Percentiles rank a stretch among this genome's conserved stretches.
Evolutionary conservation across 768 basidiomycete species (phyloP).

Genomic region (Tylopilus plumbeoviolaceoides): DNA sequence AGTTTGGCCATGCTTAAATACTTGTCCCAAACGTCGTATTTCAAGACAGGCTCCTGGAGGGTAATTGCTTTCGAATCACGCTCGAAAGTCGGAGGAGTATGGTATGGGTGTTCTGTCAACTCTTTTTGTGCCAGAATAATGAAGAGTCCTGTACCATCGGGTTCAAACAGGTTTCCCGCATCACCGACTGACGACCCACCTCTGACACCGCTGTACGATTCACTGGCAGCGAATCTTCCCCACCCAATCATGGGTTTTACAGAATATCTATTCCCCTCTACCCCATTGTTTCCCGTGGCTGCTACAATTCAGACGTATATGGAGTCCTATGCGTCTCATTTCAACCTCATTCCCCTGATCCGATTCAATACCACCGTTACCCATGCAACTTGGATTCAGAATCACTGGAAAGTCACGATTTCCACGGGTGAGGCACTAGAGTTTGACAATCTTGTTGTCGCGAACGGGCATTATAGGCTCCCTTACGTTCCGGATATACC

Average conservation of each 20-base stretch:
- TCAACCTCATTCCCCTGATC: conserved; percentile 58
- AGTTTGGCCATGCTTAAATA: conserved; percentile 70
- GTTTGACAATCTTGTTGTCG: conserved; percentile 68
- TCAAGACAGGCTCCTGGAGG: conserved; percentile 59
- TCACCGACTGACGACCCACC: conserved; percentile 49
- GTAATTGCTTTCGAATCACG: conserved; percentile 61
- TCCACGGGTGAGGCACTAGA: conserved; percentile 33
- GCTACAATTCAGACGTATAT: conserved; percentile 65
- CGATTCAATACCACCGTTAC: conserved; percentile 56
- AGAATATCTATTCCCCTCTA: conserved; percentile 63
- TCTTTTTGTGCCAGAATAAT: neutral
- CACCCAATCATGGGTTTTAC: conserved; percentile 73
- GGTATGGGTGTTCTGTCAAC: conserved; percentile 42
- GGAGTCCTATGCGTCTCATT: conserved; percentile 57
- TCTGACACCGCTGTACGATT: conserved; percentile 70
- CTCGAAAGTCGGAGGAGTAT: conserved; percentile 68
- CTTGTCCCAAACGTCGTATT: conserved; percentile 55
- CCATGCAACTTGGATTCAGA: conserved; percentile 37
- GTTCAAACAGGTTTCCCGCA: conserved; percentile 49
- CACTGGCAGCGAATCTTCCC: conserved; percentile 77
- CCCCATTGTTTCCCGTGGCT: conserved; percentile 65
- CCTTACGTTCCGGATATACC: conserved; percentile 61
- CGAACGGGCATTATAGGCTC: conserved; percentile 69
- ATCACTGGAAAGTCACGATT: conserved; percentile 48
- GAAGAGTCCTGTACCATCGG: neutral